A percentile compares a stretch with the other conserved stretches of the same genome.
Conservation (phyloP, 2,329 filamentous ascomycete species). For the Venturia pyrina region DNA sequence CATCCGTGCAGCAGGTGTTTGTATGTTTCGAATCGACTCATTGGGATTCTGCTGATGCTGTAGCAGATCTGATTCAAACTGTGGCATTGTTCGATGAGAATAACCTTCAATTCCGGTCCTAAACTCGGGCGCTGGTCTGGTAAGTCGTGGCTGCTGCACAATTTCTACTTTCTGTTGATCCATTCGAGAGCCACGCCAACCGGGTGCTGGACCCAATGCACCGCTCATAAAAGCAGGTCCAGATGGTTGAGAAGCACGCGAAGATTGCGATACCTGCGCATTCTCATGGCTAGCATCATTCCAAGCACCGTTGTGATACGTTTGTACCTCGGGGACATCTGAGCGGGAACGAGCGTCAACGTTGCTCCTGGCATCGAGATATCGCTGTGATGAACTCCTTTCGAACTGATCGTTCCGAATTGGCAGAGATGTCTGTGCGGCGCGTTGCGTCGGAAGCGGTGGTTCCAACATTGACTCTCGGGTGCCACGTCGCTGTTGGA, state of each 20-base stretch:
- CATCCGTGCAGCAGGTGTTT: background rate
- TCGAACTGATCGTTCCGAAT: background rate
- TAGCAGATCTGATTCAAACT: background rate
- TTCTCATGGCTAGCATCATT: background rate
- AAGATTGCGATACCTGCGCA: background rate
- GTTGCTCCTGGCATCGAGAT: background rate
- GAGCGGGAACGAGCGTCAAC: background rate
- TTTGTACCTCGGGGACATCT: background rate
- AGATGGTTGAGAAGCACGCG: background rate
- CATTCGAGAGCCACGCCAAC: background rate
- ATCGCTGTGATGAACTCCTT: background rate
- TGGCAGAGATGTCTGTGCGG: background rate
- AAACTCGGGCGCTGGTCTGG: background rate
- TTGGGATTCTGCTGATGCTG: background rate
- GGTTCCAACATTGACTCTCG: conserved; percentile 13
- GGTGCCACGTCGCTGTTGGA: background rate
- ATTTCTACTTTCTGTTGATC: background rate
- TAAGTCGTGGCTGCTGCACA: background rate
- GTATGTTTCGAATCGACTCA: background rate
- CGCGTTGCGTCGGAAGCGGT: background rate
- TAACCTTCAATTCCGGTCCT: background rate
- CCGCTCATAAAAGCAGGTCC: background rate
- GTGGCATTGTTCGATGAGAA: background rate
- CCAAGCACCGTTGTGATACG: background rate
- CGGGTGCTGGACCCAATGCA: background rate